Percentiles rank a stretch among this genome's conserved stretches.
Conservation (phyloP, 2,329 filamentous ascomycete genomes). For the Ophioceras dolichostomum region DNA sequence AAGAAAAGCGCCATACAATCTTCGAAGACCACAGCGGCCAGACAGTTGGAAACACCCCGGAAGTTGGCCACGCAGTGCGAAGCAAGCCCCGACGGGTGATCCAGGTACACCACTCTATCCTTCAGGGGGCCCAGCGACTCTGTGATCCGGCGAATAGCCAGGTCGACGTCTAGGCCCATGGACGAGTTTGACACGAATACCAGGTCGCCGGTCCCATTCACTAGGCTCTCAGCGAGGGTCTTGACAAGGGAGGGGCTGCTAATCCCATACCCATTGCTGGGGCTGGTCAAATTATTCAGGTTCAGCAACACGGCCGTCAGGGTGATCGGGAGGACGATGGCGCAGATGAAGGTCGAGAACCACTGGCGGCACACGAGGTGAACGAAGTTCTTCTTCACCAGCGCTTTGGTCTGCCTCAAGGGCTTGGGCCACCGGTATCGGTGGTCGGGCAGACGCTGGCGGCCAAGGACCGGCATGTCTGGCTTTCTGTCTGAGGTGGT, state of each 20-base stretch:
- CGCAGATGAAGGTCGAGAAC: conserved; percentile 38
- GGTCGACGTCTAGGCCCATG: conserved; percentile 57
- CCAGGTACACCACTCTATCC: conserved; percentile 23
- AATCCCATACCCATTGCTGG: conserved; percentile 64
- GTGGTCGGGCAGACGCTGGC: no score
- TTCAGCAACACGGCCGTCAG: conserved; percentile 52
- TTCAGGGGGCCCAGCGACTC: conserved; percentile 40
- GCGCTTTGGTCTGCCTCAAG: conserved; percentile 44
- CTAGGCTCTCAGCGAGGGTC: conserved; percentile 53
- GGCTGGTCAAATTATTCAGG: conserved; percentile 72
- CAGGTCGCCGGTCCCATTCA: conserved; percentile 52
- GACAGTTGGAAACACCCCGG: conserved; percentile 57
- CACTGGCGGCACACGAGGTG: conserved; percentile 43
- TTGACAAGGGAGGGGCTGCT: conserved; percentile 48
- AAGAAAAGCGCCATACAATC: conserved; percentile 29
- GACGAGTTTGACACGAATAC: conserved; percentile 69
- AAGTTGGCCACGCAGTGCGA: conserved; percentile 45
- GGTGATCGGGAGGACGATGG: conserved; percentile 45
- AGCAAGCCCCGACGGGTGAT: conserved; percentile 15
- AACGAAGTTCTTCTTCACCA: conserved; percentile 50
- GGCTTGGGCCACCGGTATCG: no score
- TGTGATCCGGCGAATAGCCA: conserved; percentile 52
- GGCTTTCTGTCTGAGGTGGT: no score
- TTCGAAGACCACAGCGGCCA: conserved; percentile 59
- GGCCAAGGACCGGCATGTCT: no score